These are phyloP conservation scores for Senna siamea DNA, from an alignment of 306 rosid genomes.

Conservation along the genomic window DNA sequence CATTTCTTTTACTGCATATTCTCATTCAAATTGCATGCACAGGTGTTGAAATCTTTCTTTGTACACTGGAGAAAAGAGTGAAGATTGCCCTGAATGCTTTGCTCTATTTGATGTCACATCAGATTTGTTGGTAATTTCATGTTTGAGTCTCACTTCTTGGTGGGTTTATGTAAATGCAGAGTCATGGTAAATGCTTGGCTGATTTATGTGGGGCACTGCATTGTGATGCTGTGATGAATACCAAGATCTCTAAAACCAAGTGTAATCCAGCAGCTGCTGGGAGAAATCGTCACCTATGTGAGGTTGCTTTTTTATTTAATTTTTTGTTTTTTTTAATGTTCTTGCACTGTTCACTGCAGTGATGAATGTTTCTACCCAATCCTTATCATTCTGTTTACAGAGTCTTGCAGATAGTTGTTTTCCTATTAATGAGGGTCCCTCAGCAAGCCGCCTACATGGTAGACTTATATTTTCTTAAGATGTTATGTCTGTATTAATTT, in stretches of 20 bases:
- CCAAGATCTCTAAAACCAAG: conserved; percentile 69
- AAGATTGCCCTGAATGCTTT: too few species aligned
- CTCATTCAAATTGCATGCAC: neutral
- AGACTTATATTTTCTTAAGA: conserved; percentile 35
- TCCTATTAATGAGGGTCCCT: conserved; percentile 64
- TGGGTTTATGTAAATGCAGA: conserved; percentile 54
- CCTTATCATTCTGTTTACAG: conserved; percentile 49
- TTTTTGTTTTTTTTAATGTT: neutral
- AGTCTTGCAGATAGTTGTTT: conserved; percentile 85
- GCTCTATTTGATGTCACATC: conserved; percentile 18
- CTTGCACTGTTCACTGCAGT: conserved; percentile 19
- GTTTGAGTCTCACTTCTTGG: conserved; percentile 12
- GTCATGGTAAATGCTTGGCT: conserved; percentile 83
- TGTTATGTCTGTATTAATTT: conserved; percentile 14
- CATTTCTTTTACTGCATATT: too few species aligned
- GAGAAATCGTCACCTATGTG: conserved; percentile 84
- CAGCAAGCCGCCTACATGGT: conserved; percentile 90
- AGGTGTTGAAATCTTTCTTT: neutral
- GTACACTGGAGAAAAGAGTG: too few species aligned
- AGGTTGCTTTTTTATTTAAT: conserved; percentile 65
- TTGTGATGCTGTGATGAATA: conserved; percentile 67
- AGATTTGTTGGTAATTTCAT: neutral
- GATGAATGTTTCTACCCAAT: conserved; percentile 28
- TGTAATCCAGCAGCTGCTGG: conserved; percentile 86
- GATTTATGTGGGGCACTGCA: conserved; percentile 95